Evolutionary conservation across 73 alveolate genomes (phyloP).

Genomic region (Breviolum minutum): DNA sequence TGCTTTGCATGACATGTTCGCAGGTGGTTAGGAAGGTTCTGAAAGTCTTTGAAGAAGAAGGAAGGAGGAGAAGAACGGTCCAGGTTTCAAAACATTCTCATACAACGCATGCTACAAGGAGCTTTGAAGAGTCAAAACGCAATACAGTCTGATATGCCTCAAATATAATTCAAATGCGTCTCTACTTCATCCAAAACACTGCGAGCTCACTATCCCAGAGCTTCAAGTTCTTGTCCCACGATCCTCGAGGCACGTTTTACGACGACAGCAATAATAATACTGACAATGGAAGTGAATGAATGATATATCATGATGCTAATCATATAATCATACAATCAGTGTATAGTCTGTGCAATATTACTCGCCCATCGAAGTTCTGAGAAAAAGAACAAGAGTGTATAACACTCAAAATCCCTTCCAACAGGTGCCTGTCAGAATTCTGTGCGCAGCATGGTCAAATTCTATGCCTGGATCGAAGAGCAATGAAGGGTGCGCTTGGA

Average conservation of each 20-base stretch:
- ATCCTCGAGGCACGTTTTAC: background rate
- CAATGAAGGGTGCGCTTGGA: background rate
- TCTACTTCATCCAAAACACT: constrained; percentile 1
- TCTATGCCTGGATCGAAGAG: constrained; percentile 24
- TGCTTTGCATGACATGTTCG: no score
- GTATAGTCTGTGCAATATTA: no score
- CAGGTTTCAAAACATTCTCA: background rate
- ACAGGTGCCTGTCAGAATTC: constrained; percentile 61
- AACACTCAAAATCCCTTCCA: no score
- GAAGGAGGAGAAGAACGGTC: no score
- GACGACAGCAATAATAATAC: background rate
- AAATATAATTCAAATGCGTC: background rate
- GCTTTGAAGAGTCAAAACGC: background rate
- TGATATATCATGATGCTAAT: no score
- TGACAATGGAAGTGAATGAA: no score
- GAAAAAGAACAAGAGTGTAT: no score
- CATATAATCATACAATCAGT: no score
- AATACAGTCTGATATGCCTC: background rate
- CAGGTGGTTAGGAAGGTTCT: no score
- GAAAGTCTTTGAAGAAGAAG: no score
- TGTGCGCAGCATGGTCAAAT: constrained; percentile 43
- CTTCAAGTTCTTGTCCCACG: constrained; percentile 79
- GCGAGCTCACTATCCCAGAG: constrained; percentile 77
- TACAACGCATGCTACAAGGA: background rate
- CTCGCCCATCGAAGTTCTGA: no score